A percentile compares a stretch with the other conserved stretches of the same genome.
Evolutionary conservation across 139 green algal genomes (phyloP).

Genomic region (Chlorella sp.): DNA sequence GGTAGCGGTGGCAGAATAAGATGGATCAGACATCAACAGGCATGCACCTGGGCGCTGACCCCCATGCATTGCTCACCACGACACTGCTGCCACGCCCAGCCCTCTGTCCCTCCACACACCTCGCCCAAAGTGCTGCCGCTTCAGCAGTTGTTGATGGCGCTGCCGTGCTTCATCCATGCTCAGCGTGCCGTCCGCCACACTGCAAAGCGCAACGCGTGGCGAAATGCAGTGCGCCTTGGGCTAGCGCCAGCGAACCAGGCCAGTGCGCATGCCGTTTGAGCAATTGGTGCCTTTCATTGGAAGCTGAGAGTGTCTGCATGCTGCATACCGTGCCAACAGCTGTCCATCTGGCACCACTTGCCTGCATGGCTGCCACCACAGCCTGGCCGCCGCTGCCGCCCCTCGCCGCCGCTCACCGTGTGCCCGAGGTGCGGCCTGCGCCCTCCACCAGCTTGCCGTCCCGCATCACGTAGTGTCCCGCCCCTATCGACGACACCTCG

Average conservation of each 20-base stretch:
- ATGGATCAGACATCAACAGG: too few relatives aligned
- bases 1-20: too few relatives aligned
- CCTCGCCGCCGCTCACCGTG: slow-evolving; percentile 18
- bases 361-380: too few relatives aligned
- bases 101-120: background rate
- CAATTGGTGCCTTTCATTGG: background rate
- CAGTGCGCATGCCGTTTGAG: too few relatives aligned
- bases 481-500: slow-evolving; percentile 31
- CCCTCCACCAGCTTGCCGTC: slow-evolving; percentile 64
- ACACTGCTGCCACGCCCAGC: too few relatives aligned
- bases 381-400: background rate
- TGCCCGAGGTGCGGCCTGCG: background rate
- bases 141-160: slow-evolving; percentile 62
- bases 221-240: too few relatives aligned
- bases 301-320: background rate
- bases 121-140: slow-evolving; percentile 69
- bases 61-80: too few relatives aligned
- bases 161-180: slow-evolving; percentile 63
- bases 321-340: background rate
- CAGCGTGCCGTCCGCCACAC: slow-evolving; percentile 71
- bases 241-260: too few relatives aligned
- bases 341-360: too few relatives aligned
- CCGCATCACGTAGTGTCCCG: slow-evolving; percentile 56
- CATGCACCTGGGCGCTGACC: too few relatives aligned
- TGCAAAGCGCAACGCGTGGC: too few relatives aligned